Base-by-base conservation (phyloP, 345 rosid genomes). In the Lumnitzera racemosa region DNA sequence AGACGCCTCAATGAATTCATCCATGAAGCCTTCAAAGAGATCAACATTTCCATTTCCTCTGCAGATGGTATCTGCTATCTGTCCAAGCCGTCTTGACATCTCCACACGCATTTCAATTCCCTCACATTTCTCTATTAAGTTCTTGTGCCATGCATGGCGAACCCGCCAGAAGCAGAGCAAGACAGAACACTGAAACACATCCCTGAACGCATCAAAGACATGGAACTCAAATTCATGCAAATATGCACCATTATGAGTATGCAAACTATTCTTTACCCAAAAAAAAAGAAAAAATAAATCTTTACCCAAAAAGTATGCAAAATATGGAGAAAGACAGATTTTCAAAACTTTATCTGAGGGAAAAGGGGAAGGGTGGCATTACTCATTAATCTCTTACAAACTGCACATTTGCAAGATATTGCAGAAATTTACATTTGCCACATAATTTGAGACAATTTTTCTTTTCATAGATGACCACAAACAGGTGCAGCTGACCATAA, bases 101-200 rank as follows among this genome's bases (percentile, higher is more conserved):
- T 79, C 80, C 41, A 75, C 74, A 12, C 87, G 79, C 71, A 65
- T 75, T 68, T 79, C 87, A 53, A 61, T 76, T 65, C 79, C 89
- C 46, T 67, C 56, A 80, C 97, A 90, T 78, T 86, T 84, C 81
- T 80, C 88, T 57, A 84, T 61, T 74, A 94, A 68, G 79, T 90
- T 88, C 83, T 86, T 94, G 53, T 88, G 97, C 96, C 97, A 94
- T 24, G 87, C 70, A 56, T 84, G 91, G 51, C 90, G 96, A 16
- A 78, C 78, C 61, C 96, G 81, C 99, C 99, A 94, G 72, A 86
- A 83, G 46, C 90, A 82, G 72, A 90, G 51, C 78, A 87, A 73
- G 15, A 94, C 82, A 6, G 96, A 72, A 71, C 99, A 90, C 68
- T 90, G 91, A 75, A 90, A 94, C 25, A 88, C 97, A 78, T 94